Percentiles rank a stretch among this genome's conserved stretches.
phyloP scores from a whole-genome alignment of 2,329 filamentous ascomycete genomes.

The Fusarium mundagurra region DNA sequence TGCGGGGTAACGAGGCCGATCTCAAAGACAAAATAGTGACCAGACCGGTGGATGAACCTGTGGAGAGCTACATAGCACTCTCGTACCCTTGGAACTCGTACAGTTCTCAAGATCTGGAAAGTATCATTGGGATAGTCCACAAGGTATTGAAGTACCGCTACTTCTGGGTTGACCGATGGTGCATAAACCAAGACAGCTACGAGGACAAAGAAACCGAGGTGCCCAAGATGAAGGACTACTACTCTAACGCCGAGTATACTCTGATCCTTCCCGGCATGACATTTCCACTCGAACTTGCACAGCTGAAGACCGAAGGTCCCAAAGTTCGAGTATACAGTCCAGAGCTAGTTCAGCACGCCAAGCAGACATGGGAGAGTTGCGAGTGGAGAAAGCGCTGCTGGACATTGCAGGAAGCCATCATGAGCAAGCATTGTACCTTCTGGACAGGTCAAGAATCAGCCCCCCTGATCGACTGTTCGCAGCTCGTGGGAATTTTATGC shows the following conservation, averaged over 20 bases:
- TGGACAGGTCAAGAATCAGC: neutral
- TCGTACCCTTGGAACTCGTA: neutral
- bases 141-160: neutral
- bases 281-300: neutral
- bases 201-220: neutral
- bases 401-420: neutral
- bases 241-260: neutral
- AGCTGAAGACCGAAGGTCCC: neutral
- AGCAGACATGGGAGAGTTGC: neutral
- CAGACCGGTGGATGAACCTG: neutral
- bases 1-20: neutral
- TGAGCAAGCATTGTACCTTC: neutral
- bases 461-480: neutral
- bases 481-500: neutral
- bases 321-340: neutral
- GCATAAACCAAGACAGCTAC: neutral
- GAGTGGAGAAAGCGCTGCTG: neutral
- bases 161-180: neutral
- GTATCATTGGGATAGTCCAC: fast-evolving
- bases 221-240: neutral
- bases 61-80: neutral
- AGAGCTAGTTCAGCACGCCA: neutral
- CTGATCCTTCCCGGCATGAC: neutral
- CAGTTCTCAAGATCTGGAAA: neutral
- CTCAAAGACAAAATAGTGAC: neutral